Percentiles rank a stretch among this genome's conserved stretches.
These are phyloP conservation scores for Coemansia sp. DNA, from an alignment of 192 early-diverging fungal genomes.

Conservation along the genomic window DNA sequence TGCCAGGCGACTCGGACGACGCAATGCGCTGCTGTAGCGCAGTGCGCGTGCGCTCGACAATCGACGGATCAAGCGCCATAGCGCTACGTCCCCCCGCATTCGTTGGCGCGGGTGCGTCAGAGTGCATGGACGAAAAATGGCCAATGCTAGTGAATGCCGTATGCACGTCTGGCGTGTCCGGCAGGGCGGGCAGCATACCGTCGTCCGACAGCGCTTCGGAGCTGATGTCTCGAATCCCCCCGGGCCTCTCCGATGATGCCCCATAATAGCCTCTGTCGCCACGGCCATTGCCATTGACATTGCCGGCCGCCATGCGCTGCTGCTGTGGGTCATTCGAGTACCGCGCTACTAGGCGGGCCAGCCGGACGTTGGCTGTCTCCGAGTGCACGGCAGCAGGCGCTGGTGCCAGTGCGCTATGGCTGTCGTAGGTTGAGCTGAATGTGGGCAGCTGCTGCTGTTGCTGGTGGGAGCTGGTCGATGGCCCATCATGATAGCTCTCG, in stretches of 20 bases:
- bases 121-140: background rate
- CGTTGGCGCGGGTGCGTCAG: background rate
- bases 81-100: background rate
- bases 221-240: constrained; percentile 14
- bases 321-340: constrained; percentile 15
- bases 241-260: no score
- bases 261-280: no score
- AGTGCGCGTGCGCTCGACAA: constrained; percentile 30
- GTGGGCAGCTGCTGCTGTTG: constrained; percentile 15
- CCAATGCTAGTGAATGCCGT: constrained; percentile 22
- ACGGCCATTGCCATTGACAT: background rate
- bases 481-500: constrained; percentile 34
- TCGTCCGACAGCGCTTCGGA: constrained; percentile 22
- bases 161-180: constrained; percentile 31
- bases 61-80: constrained; percentile 9
- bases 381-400: background rate
- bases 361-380: constrained; percentile 10
- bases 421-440: constrained; percentile 25
- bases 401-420: background rate
- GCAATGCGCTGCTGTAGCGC: constrained; percentile 35
- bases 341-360: constrained; percentile 35
- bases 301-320: background rate
- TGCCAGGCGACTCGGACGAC: background rate
- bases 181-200: constrained; percentile 8
- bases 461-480: constrained; percentile 9